Evolutionary conservation across 1,139 yeast genomes (phyloP), one percentile per base, ranked within the genome.

Genomic region (Hemisphaericaspora subhashii): DNA sequence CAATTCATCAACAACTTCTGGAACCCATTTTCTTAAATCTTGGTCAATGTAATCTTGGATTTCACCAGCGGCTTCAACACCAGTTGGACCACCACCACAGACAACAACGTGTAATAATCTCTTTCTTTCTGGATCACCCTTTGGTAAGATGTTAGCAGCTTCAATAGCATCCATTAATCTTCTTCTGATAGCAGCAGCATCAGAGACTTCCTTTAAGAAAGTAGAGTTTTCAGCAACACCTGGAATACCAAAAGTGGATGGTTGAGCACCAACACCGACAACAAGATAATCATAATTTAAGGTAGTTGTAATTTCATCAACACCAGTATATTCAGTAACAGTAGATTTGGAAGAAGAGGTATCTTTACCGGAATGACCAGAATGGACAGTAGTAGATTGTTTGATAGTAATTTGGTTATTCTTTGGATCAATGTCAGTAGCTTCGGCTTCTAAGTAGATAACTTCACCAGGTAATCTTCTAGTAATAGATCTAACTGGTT

Each of bases 81-180:
- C 97, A 39, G 96, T 89, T 58, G 97, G 96, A 47, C 96, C 96
- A 61, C 96, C 96, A 53, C 96, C 96, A 49, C 90, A 94, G 45
- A 88, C 92, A 44, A 88, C 89, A 52, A 89, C 81, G 47, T 83
- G 83, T 53, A 88, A 74, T 53, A 88, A 74, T 62, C 94, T 77
- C 69, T 83, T 80, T 66, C 96, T 80, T 61, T 85, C 92, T 23
- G 81, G 81, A 53, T 84, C 88, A 44, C 78, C 84, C 49, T 74
- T 71, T 36, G 90, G 85, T 59, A 84, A 77, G 55, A 84, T 76
- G 48, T 86, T 80, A 32, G 95, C 95, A 50, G 85, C 83, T 67
- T 86, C 95, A 57, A 87, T 81, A 52, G 85, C 78, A 58, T 84
- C 86, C 83, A 87, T 79, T 47, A 88, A 73, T 56, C 82, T 79